Conservation (phyloP, 2,329 filamentous ascomycete genomes). For the Hirsutella thompsonii region DNA sequence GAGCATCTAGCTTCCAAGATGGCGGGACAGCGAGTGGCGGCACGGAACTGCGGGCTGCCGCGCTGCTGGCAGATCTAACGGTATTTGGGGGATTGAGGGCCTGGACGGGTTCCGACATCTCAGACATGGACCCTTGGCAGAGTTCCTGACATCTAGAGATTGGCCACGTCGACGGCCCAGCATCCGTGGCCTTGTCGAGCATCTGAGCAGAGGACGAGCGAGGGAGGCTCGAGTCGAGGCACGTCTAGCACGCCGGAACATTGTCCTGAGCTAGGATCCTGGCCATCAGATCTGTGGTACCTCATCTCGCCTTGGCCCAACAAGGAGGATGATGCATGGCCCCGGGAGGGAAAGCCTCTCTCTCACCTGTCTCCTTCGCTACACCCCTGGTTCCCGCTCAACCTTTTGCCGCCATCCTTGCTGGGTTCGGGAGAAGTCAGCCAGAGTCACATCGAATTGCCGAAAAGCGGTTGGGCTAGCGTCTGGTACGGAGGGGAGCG, state of each 20-base stretch:
- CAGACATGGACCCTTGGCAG: constrained; percentile 10
- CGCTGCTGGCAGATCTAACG: constrained; percentile 8
- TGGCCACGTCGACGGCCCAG: constrained; percentile 3
- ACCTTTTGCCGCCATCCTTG: background rate
- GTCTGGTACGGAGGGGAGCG: constrained; percentile 6
- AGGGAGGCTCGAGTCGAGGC: background rate
- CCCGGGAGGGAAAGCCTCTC: background rate
- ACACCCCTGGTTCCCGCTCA: background rate
- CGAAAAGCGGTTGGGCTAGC: constrained; percentile 1
- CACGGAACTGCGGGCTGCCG: constrained; percentile 13
- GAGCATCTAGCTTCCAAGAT: constrained; percentile 17
- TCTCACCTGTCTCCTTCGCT: background rate
- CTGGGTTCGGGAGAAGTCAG: background rate
- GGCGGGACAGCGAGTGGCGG: constrained; percentile 14
- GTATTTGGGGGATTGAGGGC: background rate
- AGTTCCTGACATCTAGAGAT: background rate
- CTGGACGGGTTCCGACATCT: constrained; percentile 13
- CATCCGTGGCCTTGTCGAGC: background rate
- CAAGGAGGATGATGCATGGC: constrained; percentile 7
- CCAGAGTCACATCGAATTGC: constrained; percentile 3
- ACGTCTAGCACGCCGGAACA: constrained; percentile 14
- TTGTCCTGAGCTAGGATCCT: constrained; percentile 17
- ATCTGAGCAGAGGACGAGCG: background rate
- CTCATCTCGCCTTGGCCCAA: constrained; percentile 23
- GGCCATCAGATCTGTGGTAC: constrained; percentile 24